These are phyloP conservation scores for Phylloporus sp. DNA, from an alignment of 768 basidiomycete genomes.

Conservation along the genomic window DNA sequence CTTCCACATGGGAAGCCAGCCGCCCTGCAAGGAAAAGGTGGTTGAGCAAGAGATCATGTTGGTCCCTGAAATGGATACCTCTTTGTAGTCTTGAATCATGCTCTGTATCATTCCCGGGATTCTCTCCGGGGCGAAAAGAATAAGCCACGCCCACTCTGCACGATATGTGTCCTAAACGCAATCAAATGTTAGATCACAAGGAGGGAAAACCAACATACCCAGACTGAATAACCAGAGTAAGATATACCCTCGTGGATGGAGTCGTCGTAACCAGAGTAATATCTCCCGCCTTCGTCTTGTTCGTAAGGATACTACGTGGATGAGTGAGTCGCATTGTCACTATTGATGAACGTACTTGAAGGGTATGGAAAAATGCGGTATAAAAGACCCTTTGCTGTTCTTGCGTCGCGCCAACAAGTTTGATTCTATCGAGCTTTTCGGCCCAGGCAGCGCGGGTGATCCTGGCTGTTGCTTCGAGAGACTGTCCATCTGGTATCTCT, in stretches of 20 bases:
- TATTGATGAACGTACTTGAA: conserved; percentile 39
- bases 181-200: not conserved
- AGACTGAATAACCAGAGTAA: conserved; percentile 77
- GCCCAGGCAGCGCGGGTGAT: conserved; percentile 49
- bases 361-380: conserved; percentile 58
- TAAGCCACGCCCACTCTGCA: conserved; percentile 74
- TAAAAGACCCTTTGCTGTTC: conserved; percentile 49
- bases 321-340: not conserved
- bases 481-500: conserved; percentile 42
- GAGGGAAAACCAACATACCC: conserved; percentile 40
- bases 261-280: conserved; percentile 78
- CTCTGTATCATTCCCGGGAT: conserved; percentile 69
- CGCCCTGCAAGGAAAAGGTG: conserved; percentile 39
- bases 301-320: conserved; percentile 67
- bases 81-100: conserved; percentile 73
- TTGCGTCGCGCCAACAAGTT: conserved; percentile 44
- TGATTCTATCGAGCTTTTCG: conserved; percentile 50
- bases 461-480: conserved; percentile 49
- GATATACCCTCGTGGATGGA: conserved; percentile 60
- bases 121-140: conserved; percentile 73
- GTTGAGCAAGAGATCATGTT: not conserved
- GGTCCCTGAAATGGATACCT: conserved; percentile 36
- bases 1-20: conserved; percentile 91
- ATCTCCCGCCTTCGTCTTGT: conserved; percentile 56
- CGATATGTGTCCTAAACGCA: conserved; percentile 66